phyloP scores from a whole-genome alignment of 176 grass and related monocot species.

The Metroxylon sagu region DNA sequence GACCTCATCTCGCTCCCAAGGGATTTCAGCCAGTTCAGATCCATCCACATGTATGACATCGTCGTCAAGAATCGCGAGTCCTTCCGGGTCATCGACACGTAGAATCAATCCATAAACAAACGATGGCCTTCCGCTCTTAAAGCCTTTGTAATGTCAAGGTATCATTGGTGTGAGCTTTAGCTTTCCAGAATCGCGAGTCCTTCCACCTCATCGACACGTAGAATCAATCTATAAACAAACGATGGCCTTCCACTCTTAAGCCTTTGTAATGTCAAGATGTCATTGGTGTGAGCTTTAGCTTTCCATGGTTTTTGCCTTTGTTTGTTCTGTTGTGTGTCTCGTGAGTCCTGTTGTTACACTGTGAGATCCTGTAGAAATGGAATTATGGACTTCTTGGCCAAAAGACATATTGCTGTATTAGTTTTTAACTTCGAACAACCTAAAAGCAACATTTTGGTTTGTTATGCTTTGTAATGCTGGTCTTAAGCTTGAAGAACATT shows the following conservation, averaged over 20 bases:
- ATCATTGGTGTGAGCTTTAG: not conserved
- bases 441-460: too few relatives aligned
- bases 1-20: slow-evolving; percentile 84
- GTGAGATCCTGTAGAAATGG: too few relatives aligned
- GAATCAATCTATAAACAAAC: not conserved
- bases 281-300: not conserved
- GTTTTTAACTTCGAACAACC: too few relatives aligned
- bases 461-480: too few relatives aligned
- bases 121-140: not conserved
- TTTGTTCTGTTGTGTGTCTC: too few relatives aligned
- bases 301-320: not conserved
- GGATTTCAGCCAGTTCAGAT: slow-evolving; percentile 66
- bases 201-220: slow-evolving; percentile 64
- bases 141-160: not conserved
- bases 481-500: too few relatives aligned
- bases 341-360: too few relatives aligned
- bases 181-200: slow-evolving; percentile 62
- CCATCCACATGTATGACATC: slow-evolving; percentile 91
- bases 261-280: not conserved
- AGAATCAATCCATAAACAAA: not conserved
- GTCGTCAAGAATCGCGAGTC: slow-evolving; percentile 74
- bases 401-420: too few relatives aligned
- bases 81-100: slow-evolving; percentile 67
- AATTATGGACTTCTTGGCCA: too few relatives aligned
- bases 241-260: not conserved